Percentiles rank a stretch among this genome's conserved stretches.
Evolutionary conservation across 306 rosid genomes (phyloP).

Genomic region (Medicago ruthenica): DNA sequence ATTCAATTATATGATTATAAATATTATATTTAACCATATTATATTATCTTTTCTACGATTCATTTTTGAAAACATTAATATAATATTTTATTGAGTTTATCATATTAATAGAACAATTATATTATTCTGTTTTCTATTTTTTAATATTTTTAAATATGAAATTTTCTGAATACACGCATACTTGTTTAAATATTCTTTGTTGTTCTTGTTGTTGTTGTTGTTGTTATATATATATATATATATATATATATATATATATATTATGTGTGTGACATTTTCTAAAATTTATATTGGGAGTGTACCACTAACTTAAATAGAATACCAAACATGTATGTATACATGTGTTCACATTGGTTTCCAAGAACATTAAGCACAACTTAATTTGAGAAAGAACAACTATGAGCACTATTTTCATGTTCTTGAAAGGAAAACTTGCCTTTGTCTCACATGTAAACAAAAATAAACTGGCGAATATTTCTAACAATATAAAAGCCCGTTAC

Average conservation of each 20-base stretch:
- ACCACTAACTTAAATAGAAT: not conserved
- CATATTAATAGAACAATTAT: not conserved
- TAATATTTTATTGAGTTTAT: not conserved
- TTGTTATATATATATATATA: not conserved
- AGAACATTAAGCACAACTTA: not conserved
- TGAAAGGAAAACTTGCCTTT: constrained; percentile 18
- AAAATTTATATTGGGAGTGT: not conserved
- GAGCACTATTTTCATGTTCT: constrained; percentile 29
- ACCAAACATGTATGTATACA: not conserved
- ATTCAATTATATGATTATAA: not conserved
- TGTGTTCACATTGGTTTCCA: not conserved
- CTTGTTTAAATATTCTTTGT: not conserved
- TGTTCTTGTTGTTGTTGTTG: not conserved
- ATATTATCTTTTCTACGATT: not conserved
- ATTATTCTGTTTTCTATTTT: not conserved
- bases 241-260: no score
- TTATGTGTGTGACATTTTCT: not conserved
- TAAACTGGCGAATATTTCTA: constrained; percentile 26
- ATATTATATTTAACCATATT: not conserved
- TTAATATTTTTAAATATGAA: not conserved
- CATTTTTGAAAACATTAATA: not conserved
- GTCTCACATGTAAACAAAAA: constrained; percentile 26
- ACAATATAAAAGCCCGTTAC: not conserved
- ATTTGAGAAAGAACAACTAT: constrained; percentile 3
- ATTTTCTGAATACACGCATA: not conserved